A percentile compares a stretch with the other conserved stretches of the same genome.
Conservation (phyloP, 176 grass and related monocot genomes). For the Hordeum marinum region DNA sequence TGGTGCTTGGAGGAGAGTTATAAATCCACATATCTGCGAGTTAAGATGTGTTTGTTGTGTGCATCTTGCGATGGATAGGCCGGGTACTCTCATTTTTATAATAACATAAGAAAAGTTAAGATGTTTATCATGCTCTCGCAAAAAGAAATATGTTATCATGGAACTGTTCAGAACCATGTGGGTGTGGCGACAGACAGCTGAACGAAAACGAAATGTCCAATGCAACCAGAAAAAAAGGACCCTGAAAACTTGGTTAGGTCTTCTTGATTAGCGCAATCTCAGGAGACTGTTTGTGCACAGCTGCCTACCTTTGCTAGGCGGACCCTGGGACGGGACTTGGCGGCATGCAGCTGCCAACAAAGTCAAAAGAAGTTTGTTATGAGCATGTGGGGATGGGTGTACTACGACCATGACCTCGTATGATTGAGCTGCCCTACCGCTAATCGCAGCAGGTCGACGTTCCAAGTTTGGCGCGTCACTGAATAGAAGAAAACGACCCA, state of each 20-base stretch:
- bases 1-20: too few relatives aligned
- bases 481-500: not conserved
- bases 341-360: not conserved
- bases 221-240: not conserved
- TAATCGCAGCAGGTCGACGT: not conserved
- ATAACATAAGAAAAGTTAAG: too few relatives aligned
- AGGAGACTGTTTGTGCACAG: slow-evolving; percentile 20
- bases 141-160: not conserved
- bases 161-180: not conserved
- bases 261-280: slow-evolving; percentile 14
- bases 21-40: too few relatives aligned
- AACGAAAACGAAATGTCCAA: not conserved
- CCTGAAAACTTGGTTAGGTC: slow-evolving; percentile 19
- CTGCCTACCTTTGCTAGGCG: not conserved
- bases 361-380: slow-evolving; percentile 44
- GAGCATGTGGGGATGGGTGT: not conserved
- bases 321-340: not conserved
- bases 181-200: not conserved
- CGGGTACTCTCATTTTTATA: too few relatives aligned
- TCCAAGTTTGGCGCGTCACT: not conserved
- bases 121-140: too few relatives aligned
- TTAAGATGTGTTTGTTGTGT: too few relatives aligned
- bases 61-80: too few relatives aligned
- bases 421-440: slow-evolving; percentile 5
- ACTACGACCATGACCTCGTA: not conserved